Conservation (phyloP, 2,329 filamentous ascomycete species). For the Pseudogymnoascus sp. region DNA sequence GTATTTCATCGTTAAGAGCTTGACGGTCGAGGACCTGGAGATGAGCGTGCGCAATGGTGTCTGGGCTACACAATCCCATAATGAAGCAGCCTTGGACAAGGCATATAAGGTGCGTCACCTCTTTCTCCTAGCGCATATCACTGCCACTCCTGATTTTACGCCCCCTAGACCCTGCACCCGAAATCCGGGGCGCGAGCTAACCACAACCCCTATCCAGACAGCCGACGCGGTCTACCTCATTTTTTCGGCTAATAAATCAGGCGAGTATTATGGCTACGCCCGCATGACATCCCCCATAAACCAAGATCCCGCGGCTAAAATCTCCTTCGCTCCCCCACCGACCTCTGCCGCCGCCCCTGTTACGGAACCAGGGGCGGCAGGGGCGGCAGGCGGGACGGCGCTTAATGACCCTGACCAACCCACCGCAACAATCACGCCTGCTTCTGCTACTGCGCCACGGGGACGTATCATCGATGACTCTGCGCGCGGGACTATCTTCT, state of each 20-base stretch:
- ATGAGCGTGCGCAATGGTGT: constrained; percentile 79
- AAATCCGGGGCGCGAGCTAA: constrained; percentile 4
- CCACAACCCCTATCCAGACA: constrained; percentile 42
- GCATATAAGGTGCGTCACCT: constrained; percentile 64
- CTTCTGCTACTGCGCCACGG: constrained; percentile 70
- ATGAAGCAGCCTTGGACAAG: constrained; percentile 74
- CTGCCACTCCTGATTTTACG: not conserved
- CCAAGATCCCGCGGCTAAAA: constrained; percentile 63
- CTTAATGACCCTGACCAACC: constrained; percentile 60
- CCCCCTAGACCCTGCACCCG: not conserved
- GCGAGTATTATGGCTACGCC: constrained; percentile 93
- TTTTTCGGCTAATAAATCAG: constrained; percentile 95
- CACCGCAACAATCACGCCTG: constrained; percentile 71
- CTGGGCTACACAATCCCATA: constrained; percentile 93
- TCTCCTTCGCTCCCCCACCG: constrained; percentile 55
- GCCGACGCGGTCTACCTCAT: constrained; percentile 83
- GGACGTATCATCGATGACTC: constrained; percentile 90
- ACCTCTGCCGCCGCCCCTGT: not conserved
- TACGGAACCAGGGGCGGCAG: not conserved
- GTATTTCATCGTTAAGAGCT: constrained; percentile 88
- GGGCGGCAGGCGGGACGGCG: constrained; percentile 45
- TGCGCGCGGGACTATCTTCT: constrained; percentile 91
- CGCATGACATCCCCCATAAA: constrained; percentile 82
- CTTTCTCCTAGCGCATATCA: not conserved
- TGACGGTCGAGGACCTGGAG: constrained; percentile 86